Evolutionary conservation across 2,329 filamentous ascomycete genomes (phyloP).

Genomic region (Bimuria novae-zelandiae): DNA sequence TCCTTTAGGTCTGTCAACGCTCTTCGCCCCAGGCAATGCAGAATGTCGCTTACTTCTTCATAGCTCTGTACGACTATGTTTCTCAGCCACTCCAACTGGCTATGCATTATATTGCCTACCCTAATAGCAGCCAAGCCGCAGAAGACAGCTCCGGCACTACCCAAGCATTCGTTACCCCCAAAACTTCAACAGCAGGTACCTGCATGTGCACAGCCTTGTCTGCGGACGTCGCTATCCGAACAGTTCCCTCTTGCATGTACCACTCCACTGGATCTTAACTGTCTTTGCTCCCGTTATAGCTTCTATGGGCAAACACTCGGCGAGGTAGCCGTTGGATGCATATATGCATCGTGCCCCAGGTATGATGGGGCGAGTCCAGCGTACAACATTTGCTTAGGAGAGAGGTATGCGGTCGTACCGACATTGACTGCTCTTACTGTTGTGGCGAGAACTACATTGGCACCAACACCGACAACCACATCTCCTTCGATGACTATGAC

Average conservation of each 20-base stretch:
- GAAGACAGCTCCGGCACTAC: constrained; percentile 28
- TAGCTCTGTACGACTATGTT: constrained; percentile 47
- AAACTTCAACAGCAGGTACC: constrained; percentile 38
- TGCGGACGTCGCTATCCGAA: constrained; percentile 37
- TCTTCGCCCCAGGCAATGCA: constrained; percentile 14
- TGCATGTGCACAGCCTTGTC: constrained; percentile 44
- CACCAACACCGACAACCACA: constrained; percentile 18
- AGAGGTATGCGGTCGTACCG: constrained; percentile 40
- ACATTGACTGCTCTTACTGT: constrained; percentile 43
- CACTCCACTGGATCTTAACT: constrained; percentile 34
- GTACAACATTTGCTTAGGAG: constrained; percentile 44
- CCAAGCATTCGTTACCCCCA: constrained; percentile 29
- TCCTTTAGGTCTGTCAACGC: constrained; percentile 33
- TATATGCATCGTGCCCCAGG: constrained; percentile 40
- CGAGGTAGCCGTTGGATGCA: constrained; percentile 45
- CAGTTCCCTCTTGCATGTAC: constrained; percentile 44
- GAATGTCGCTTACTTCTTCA: constrained; percentile 36
- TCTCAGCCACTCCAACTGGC: constrained; percentile 43
- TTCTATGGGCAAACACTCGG: constrained; percentile 42
- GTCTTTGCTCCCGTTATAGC: constrained; percentile 47
- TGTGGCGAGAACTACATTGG: constrained; percentile 27
- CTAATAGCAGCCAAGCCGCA: constrained; percentile 41
- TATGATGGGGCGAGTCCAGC: constrained; percentile 32
- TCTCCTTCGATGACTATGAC: constrained; percentile 15
- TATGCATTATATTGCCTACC: constrained; percentile 43